These are phyloP conservation scores for Neofusicoccum umdonicola DNA, from an alignment of 2,329 filamentous ascomycete species.

Conservation along the genomic window DNA sequence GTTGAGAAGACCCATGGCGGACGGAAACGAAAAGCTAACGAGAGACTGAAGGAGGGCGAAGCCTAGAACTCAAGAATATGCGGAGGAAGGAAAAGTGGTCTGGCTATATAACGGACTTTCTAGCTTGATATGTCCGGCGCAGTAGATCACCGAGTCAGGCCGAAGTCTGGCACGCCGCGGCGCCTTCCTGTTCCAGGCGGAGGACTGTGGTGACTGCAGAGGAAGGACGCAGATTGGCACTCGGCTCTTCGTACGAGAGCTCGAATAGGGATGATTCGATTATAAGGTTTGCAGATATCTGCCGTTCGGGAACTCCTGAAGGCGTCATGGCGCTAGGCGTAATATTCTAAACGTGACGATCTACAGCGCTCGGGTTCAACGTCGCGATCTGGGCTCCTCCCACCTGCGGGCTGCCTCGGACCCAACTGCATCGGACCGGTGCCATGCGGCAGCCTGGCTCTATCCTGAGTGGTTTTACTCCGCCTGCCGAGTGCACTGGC, in stretches of 20 bases:
- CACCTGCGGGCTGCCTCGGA: no score
- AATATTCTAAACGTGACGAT: slow-evolving; percentile 2
- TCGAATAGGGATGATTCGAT: slow-evolving; percentile 4
- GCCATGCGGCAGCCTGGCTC: no score
- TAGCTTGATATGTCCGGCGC: not conserved
- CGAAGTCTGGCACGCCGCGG: not conserved
- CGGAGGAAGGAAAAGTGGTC: not conserved
- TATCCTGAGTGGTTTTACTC: no score
- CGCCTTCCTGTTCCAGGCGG: not conserved
- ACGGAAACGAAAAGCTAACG: not conserved
- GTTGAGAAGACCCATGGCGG: slow-evolving; percentile 6
- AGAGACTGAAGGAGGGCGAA: not conserved
- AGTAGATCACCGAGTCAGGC: slow-evolving; percentile 2
- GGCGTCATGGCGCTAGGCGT: not conserved
- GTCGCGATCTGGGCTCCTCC: not conserved
- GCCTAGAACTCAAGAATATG: not conserved
- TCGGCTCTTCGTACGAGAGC: not conserved
- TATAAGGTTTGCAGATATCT: not conserved
- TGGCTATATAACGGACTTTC: slow-evolving; percentile 3
- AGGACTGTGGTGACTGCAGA: not conserved
- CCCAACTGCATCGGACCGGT: no score
- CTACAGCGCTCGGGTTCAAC: not conserved
- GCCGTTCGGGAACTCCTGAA: not conserved
- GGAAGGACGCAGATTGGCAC: not conserved
- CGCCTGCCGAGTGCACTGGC: no score